phyloP scores from a whole-genome alignment of 148 eudicot genomes.

The Vaccinium macrocarpon region DNA sequence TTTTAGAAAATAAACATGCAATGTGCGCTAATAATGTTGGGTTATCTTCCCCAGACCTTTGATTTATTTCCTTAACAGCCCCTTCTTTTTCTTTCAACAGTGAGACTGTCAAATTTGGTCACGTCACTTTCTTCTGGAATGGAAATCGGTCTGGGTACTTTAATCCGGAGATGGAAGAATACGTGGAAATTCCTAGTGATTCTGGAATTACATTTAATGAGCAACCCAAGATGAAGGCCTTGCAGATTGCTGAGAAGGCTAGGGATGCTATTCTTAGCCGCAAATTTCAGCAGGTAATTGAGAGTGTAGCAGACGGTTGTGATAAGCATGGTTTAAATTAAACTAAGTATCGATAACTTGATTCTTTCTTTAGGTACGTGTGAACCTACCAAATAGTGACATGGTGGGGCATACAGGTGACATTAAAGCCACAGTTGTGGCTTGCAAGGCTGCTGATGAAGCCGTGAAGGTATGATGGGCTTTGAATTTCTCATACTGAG shows the following conservation, averaged over 20 bases:
- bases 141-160: constrained; percentile 90
- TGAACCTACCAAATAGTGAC: constrained; percentile 84
- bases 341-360: background rate
- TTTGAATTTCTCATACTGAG: background rate
- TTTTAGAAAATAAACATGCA: background rate
- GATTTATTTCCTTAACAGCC: background rate
- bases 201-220: constrained; percentile 80
- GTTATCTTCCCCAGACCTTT: background rate
- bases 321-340: background rate
- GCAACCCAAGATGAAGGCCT: constrained; percentile 85
- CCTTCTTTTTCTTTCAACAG: constrained; percentile 26
- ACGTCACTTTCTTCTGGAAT: constrained; percentile 95
- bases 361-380: constrained; percentile 61
- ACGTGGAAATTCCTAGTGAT: constrained; percentile 92
- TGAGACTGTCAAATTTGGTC: constrained; percentile 97
- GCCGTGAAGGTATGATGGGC: constrained; percentile 76
- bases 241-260: constrained; percentile 85
- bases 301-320: background rate
- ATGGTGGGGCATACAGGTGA: constrained; percentile 99
- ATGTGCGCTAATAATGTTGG: background rate
- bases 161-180: constrained; percentile 82
- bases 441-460: constrained; percentile 92
- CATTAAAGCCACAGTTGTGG: constrained; percentile 73
- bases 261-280: constrained; percentile 87
- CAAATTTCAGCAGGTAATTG: constrained; percentile 75